Evolutionary conservation across 1,284 basidiomycete genomes (phyloP), one percentile per base, ranked within the genome.

Genomic region (Puccinia hordei): DNA sequence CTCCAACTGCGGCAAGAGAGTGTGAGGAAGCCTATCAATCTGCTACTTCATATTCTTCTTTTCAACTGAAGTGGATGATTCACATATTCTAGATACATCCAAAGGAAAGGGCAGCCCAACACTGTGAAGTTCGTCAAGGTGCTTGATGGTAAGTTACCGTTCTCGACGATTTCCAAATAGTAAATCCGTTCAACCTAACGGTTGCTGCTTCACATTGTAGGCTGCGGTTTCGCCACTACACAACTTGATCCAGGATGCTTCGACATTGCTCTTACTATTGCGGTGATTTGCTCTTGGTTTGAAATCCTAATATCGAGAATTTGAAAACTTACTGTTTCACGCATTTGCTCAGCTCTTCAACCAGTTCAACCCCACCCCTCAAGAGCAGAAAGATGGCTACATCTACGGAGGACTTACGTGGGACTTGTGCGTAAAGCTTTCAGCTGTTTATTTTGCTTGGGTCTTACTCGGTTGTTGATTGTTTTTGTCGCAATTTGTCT

Each of bases 1-100:
- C 12, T 41, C 65, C 38, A 79, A 79, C 68, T 79, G 77, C 33
- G 27, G 41, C 5, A 79, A 79, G 49, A 24, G 35, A 59, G 51
- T 79, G 77, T 79, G 38, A 72, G 77, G 27, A 44, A 22, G 49
- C 44, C 17, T 19, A n/a, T 27, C 24, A 74, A 30, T 27, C 10
- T 15, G 49, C 30, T 13, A 27, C 51, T 57, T 35, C 22, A 76
- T 10, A 46, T 24, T 10, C 10, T 63, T 65, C 30, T 46, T 61
- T 71, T 13, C 17, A 19, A 49, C 46, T 49, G 46, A 49, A 5
- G 2, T 15, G 17, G 9, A 19, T 49, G 46, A 15, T 57, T 12
- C 6, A 49, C n/a, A 49, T 10, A 30, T 68, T 51, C 15, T 41
- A 79, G 77, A 9, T 72, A 72, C 30, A 57, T 79, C 27, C 77